Evolutionary conservation across 176 grass and related monocot species (phyloP).

Genomic region (maize (Zea mays)): Zm-B73-REFERENCE-NAM-5.0 NC_050098.1:228345501-228346000

Average conservation of each 20-base stretch:
- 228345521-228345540: not conserved
- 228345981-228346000: conserved; percentile 36
- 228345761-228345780: conserved; percentile 43
- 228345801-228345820: conserved; percentile 46
- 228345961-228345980: conserved; percentile 41
- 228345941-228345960: conserved; percentile 28
- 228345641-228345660: conserved; percentile 51
- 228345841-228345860: conserved; percentile 50
- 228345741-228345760: conserved; percentile 59
- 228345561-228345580: conserved; percentile 14
- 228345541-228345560: conserved; percentile 33
- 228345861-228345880: conserved; percentile 50
- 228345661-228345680: conserved; percentile 38
- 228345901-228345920: conserved; percentile 53
- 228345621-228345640: conserved; percentile 42
- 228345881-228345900: conserved; percentile 44
- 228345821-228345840: conserved; percentile 57
- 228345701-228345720: conserved; percentile 85
- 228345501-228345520: conserved; percentile 38
- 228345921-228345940: conserved; percentile 48
- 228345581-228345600: conserved; percentile 43
- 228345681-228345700: conserved; percentile 57
- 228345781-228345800: conserved; percentile 56
- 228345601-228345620: conserved; percentile 45
- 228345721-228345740: conserved; percentile 94